A percentile compares a stretch with the other conserved stretches of the same genome.
Evolutionary conservation across 2,329 filamentous ascomycete genomes (phyloP).

Genomic region (Fusarium tupiense): DNA sequence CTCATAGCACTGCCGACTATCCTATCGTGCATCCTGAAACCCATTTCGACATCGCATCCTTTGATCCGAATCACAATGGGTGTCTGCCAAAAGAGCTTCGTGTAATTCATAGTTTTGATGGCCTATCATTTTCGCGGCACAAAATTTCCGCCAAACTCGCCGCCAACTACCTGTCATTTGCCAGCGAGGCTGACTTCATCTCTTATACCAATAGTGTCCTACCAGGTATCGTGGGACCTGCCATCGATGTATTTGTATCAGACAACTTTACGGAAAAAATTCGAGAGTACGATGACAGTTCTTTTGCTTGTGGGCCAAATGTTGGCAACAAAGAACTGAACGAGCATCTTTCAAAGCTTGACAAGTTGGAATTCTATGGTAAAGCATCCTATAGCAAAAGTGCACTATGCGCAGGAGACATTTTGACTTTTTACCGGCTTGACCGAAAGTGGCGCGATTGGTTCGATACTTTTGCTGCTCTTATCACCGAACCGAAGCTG

Average conservation of each 20-base stretch:
- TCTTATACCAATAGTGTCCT: not conserved
- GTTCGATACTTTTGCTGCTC: not conserved
- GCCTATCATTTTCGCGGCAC: accelerated
- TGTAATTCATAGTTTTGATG: not conserved
- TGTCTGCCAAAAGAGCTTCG: not conserved
- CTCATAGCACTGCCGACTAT: not conserved
- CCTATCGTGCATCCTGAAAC: not conserved
- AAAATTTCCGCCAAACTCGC: not conserved
- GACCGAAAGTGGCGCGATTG: not conserved
- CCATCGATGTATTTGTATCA: not conserved
- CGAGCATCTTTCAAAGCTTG: not conserved
- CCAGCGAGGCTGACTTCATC: not conserved
- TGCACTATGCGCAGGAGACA: not conserved
- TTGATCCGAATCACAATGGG: accelerated
- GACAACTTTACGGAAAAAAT: accelerated
- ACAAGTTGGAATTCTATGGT: too few species aligned
- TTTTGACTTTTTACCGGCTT: not conserved
- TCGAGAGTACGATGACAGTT: not conserved
- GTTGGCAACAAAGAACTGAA: not conserved
- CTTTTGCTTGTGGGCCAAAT: not conserved
- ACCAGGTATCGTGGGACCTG: not conserved
- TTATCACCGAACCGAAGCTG: not conserved
- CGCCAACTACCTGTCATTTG: not conserved
- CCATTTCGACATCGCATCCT: not conserved
- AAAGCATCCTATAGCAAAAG: too few species aligned